Conservation (phyloP, 176 grass and related monocot species). For the Coix lacrymajobi region DNA sequence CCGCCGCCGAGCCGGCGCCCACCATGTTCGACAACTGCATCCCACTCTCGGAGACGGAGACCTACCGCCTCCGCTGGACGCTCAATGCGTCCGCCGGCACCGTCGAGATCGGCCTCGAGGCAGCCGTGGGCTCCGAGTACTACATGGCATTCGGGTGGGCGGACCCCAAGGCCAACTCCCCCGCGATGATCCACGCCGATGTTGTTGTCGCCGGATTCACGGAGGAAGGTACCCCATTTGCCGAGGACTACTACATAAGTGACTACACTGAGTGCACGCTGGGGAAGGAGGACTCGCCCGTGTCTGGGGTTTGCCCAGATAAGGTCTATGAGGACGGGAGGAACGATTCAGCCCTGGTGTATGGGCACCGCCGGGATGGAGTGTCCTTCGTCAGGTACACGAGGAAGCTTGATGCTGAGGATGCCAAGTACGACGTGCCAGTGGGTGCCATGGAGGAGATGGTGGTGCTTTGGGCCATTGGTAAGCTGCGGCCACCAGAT, state of each 20-base stretch:
- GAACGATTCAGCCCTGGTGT: slow-evolving; percentile 64
- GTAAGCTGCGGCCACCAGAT: slow-evolving; percentile 77
- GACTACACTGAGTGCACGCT: slow-evolving; percentile 72
- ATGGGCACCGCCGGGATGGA: slow-evolving; percentile 77
- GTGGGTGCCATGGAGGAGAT: slow-evolving; percentile 52
- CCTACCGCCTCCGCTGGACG: slow-evolving; percentile 84
- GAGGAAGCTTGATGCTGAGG: slow-evolving; percentile 51
- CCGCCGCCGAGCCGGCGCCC: slow-evolving; percentile 11
- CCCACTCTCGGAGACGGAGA: slow-evolving; percentile 44
- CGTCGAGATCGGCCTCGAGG: slow-evolving; percentile 85
- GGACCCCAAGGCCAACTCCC: slow-evolving; percentile 53
- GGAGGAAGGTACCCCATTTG: slow-evolving; percentile 80
- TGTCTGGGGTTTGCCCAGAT: slow-evolving; percentile 81
- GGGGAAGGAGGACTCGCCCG: slow-evolving; percentile 49
- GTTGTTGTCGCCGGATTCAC: slow-evolving; percentile 71
- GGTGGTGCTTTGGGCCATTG: slow-evolving; percentile 81
- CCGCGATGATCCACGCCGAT: slow-evolving; percentile 72
- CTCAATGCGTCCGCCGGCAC: slow-evolving; percentile 55
- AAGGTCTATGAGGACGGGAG: slow-evolving; percentile 58
- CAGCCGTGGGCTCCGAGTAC: slow-evolving; percentile 68
- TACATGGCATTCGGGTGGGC: slow-evolving; percentile 99
- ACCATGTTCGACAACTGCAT: slow-evolving; percentile 95
- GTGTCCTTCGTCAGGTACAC: slow-evolving; percentile 79
- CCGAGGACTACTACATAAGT: slow-evolving; percentile 92
- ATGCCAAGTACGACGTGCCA: slow-evolving; percentile 75